Base-by-base conservation (phyloP, 768 basidiomycete species). In the Calocybe cyanea region DNA sequence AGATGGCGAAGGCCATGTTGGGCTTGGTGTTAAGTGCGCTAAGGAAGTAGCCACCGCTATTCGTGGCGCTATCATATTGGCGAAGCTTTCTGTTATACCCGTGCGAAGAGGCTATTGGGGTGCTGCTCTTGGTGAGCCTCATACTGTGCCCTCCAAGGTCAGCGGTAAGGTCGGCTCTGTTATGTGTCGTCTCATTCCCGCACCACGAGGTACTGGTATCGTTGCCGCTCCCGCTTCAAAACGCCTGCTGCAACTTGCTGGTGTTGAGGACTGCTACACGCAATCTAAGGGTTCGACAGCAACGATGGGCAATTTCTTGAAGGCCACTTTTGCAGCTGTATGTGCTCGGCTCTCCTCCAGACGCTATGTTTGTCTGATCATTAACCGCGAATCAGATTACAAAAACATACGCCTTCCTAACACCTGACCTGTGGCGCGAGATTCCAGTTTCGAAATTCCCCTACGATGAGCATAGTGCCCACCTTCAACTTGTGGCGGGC, bases 41-140 rank as follows among this genome's bases (percentile, higher is more conserved):
- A 99, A 99, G 79, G 96, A 99, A 80, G 96, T 98, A 62, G 96
- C 96, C 24, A 96, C 94, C 46, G 96, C 96, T 59, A 99, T 99
- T 67, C 93, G 96, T 62, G 96, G 96, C 53, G 96, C 96, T 56
- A 98, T 99, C 80, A 93, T 97, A 73, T 83, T 93, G 53, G 96
- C 96, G 63, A 99, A 99, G 66, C 81, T 99, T 56, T 92, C 92
- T 38, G 91, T 98, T 65, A 86, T 98, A 63, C 96, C 96, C 58
- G 96, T 99, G 53, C 89, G 96, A 60, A 78, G 96, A 72, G 96
- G 96, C 58, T 99, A 99, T 81, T 99, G 96, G 96, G 96, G 96
- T 76, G 90, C 92, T 60, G 89, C 92, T 61, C 94, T 99, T 61
- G 93, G 92, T 73, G 92, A 95, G 63, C 96, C 96, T 46, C 96